phyloP scores from a whole-genome alignment of 371 early-diverging fungal species.

The Syncephalastrum monosporum region DNA sequence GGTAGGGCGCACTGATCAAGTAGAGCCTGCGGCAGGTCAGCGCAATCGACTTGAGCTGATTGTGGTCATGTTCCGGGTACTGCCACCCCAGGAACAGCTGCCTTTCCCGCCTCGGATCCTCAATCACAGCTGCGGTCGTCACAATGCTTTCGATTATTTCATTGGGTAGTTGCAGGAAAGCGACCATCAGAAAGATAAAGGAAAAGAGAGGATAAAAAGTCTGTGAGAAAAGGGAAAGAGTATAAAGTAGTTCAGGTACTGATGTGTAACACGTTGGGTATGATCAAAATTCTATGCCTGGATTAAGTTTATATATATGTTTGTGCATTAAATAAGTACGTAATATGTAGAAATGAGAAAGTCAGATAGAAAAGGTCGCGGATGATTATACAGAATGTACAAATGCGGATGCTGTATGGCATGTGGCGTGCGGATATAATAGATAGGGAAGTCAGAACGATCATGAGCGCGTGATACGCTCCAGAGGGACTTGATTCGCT shows the following conservation, averaged over 20 bases:
- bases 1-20: slow-evolving; percentile 34
- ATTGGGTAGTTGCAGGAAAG: slow-evolving; percentile 30
- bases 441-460: no score
- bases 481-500: not conserved
- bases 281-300: no score
- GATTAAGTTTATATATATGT: no score
- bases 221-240: slow-evolving; percentile 3
- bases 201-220: slow-evolving; percentile 3
- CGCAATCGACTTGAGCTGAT: slow-evolving; percentile 32
- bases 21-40: slow-evolving; percentile 37
- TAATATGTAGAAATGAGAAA: no score
- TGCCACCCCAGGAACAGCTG: slow-evolving; percentile 35
- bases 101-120: slow-evolving; percentile 9
- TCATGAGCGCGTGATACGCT: no score
- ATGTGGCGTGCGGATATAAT: no score
- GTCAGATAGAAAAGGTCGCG: no score
- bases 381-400: no score
- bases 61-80: slow-evolving; percentile 38
- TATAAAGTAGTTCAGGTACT: not conserved
- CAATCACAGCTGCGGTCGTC: slow-evolving; percentile 16
- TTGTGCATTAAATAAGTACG: no score
- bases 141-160: slow-evolving; percentile 41
- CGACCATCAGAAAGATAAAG: slow-evolving; percentile 1
- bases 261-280: no score
- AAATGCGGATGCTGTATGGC: no score